A percentile compares a stretch with the other conserved stretches of the same genome.
Evolutionary conservation across 257 asterid species (phyloP).

Genomic region (Jaltomata sinuosa): DNA sequence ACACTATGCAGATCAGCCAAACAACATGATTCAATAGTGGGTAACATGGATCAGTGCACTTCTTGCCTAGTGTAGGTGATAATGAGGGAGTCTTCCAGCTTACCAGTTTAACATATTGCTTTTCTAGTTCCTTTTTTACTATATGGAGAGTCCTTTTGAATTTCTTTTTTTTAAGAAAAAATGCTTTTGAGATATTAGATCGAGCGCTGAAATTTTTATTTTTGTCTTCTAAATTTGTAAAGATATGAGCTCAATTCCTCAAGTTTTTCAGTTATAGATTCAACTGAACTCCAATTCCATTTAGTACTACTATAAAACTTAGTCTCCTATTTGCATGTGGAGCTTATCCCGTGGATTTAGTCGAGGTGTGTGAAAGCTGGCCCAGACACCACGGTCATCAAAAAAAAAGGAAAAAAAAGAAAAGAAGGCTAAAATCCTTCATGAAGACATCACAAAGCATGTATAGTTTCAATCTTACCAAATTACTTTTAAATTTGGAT

Average conservation of each 20-base stretch:
- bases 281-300: not conserved
- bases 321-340: constrained; percentile 34
- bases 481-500: no score
- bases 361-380: no score
- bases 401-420: no score
- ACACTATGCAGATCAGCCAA: no score
- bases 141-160: not conserved
- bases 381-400: no score
- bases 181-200: no score
- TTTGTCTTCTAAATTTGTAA: not conserved
- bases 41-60: no score
- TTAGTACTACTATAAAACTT: not conserved
- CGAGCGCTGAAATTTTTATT: no score
- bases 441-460: constrained; percentile 58
- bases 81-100: not conserved
- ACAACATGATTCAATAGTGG: no score
- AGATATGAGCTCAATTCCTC: not conserved
- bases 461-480: constrained; percentile 25
- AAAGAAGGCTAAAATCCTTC: constrained; percentile 57
- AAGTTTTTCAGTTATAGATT: not conserved
- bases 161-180: not conserved
- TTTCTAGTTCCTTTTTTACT: not conserved
- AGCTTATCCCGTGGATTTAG: no score
- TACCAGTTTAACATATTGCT: not conserved
- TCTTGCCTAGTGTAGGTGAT: no score